A percentile compares a stretch with the other conserved stretches of the same genome.
Evolutionary conservation across 176 grass and related monocot genomes (phyloP).

Genomic region (Poa annua): DNA sequence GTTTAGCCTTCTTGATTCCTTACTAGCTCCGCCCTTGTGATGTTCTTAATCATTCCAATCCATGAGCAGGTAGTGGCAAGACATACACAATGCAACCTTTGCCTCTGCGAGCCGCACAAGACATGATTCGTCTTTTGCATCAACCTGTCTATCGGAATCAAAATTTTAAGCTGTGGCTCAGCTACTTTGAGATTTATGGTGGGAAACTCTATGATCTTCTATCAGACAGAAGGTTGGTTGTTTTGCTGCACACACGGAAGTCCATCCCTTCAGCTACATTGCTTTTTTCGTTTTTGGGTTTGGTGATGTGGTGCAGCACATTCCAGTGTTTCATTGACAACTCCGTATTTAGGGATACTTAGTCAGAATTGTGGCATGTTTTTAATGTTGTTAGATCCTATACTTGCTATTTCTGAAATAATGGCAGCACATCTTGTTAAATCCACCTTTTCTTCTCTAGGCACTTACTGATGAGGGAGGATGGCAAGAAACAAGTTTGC

Average conservation of each 20-base stretch:
- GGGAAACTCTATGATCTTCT: slow-evolving; percentile 99
- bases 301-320: background rate
- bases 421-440: background rate
- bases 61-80: slow-evolving; percentile 91
- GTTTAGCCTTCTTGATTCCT: background rate
- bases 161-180: slow-evolving; percentile 99
- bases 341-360: slow-evolving; percentile 20
- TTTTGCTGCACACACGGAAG: background rate
- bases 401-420: slow-evolving; percentile 14
- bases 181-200: slow-evolving; percentile 98
- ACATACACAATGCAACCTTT: slow-evolving; percentile 99
- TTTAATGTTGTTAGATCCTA: slow-evolving; percentile 5
- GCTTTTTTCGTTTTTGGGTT: background rate
- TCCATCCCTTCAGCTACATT: slow-evolving; percentile 2
- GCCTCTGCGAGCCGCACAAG: slow-evolving; percentile 85
- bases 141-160: slow-evolving; percentile 84
- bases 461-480: slow-evolving; percentile 95
- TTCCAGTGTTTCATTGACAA: background rate
- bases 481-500: slow-evolving; percentile 97
- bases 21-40: background rate
- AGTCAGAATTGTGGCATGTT: slow-evolving; percentile 11
- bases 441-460: slow-evolving; percentile 48
- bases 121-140: slow-evolving; percentile 80
- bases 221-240: slow-evolving; percentile 84
- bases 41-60: slow-evolving; percentile 32